phyloP scores from a whole-genome alignment of 345 rosid genomes.

The Melastoma malabathricum region DNA sequence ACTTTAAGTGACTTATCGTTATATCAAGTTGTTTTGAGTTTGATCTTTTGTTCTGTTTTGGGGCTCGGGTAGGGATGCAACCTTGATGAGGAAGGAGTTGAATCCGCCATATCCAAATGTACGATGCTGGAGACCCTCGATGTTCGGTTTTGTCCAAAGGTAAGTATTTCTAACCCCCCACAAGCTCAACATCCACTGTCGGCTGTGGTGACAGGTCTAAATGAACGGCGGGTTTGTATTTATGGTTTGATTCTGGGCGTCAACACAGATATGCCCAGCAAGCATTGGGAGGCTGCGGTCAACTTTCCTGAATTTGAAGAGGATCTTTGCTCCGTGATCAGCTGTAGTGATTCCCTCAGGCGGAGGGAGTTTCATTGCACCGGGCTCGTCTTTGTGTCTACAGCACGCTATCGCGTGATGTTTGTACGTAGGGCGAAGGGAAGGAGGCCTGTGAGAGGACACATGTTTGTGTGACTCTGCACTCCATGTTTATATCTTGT shows the following conservation, averaged over 20 bases:
- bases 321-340: slow-evolving; percentile 31
- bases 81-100: slow-evolving; percentile 62
- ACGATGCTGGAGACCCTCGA: slow-evolving; percentile 79
- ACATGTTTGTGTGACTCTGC: too few relatives aligned
- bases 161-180: slow-evolving; percentile 5
- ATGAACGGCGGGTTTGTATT: neutral
- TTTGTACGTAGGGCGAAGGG: too few relatives aligned
- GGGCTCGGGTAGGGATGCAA: slow-evolving; percentile 48
- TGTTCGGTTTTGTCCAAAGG: slow-evolving; percentile 91
- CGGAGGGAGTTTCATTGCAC: too few relatives aligned
- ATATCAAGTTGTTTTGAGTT: neutral
- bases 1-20: too few relatives aligned
- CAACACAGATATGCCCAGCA: slow-evolving; percentile 41
- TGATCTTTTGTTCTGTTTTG: slow-evolving; percentile 4
- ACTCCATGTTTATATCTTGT: too few relatives aligned
- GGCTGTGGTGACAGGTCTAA: neutral
- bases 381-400: too few relatives aligned
- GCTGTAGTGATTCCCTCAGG: neutral
- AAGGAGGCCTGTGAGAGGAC: too few relatives aligned
- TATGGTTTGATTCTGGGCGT: neutral
- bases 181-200: neutral
- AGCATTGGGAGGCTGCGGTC: slow-evolving; percentile 59
- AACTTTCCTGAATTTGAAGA: slow-evolving; percentile 72
- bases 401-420: too few relatives aligned
- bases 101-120: slow-evolving; percentile 67